Percentiles rank a stretch among this genome's conserved stretches.
These are phyloP conservation scores for Solanum neorickii DNA, from an alignment of 257 asterid species.

Conservation along the genomic window DNA sequence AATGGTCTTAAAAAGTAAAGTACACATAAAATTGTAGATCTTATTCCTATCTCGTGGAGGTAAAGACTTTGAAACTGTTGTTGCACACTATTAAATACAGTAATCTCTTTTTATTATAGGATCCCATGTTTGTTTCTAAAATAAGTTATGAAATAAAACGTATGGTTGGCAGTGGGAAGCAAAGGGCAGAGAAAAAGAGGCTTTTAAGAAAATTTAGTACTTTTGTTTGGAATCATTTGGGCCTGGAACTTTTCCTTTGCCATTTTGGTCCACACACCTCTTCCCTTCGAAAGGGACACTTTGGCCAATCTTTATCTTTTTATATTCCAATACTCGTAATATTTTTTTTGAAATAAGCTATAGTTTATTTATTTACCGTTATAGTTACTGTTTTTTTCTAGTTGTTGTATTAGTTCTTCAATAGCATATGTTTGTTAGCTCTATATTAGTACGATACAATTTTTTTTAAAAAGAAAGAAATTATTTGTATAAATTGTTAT, in stretches of 20 bases:
- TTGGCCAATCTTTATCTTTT: not conserved
- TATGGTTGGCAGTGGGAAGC: not conserved
- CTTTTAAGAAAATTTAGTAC: not conserved
- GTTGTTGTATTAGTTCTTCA: not conserved
- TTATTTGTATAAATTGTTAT: not conserved
- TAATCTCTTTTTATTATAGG: not conserved
- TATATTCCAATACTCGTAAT: not conserved
- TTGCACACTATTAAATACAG: not conserved
- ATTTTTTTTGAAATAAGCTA: not conserved
- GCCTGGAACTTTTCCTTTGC: not conserved
- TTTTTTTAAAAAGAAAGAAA: not conserved
- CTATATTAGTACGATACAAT: not conserved
- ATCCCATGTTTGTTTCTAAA: not conserved
- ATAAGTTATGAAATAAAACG: not conserved
- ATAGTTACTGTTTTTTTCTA: not conserved
- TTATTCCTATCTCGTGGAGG: too few relatives aligned
- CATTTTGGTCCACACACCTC: not conserved
- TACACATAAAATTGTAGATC: too few relatives aligned
- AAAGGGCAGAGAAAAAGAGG: not conserved
- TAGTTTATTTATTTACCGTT: not conserved
- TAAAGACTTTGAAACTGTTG: not conserved
- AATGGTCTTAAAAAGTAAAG: too few relatives aligned
- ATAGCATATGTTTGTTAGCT: not conserved
- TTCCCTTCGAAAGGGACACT: slow-evolving; percentile 1
- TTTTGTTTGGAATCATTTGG: slow-evolving; percentile 4